Evolutionary conservation across 2,329 filamentous ascomycete species (phyloP).

Genomic region (Pseudogymnoascus sp.): DNA sequence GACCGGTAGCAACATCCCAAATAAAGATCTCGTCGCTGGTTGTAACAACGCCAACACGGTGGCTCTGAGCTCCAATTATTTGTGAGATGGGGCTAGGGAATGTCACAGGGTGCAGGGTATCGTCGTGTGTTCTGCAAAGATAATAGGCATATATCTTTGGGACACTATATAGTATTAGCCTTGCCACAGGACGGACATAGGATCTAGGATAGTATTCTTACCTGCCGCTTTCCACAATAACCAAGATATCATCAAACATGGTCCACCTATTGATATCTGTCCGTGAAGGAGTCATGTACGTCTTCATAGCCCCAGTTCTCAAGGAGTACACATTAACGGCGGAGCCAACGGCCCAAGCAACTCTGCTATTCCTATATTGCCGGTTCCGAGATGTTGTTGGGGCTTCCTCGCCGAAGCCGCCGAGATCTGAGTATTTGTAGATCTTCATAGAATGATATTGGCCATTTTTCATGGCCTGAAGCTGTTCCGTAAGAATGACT

Average conservation of each 20-base stretch:
- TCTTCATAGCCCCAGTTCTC: neutral
- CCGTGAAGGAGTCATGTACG: conserved; percentile 5
- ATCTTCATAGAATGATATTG: conserved; percentile 8
- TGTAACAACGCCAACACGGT: neutral
- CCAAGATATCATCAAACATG: neutral
- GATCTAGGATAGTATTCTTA: neutral
- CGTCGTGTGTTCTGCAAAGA: neutral
- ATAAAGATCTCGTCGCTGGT: neutral
- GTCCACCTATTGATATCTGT: neutral
- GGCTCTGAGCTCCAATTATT: neutral
- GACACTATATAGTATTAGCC: neutral
- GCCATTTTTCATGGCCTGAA: neutral
- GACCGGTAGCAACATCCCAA: neutral
- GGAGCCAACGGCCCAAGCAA: neutral
- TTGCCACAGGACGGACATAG: neutral
- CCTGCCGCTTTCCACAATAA: neutral
- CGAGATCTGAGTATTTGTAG: neutral
- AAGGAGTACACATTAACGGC: neutral
- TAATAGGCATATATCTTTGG: conserved; percentile 1
- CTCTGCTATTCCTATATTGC: conserved; percentile 3
- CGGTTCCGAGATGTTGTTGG: neutral
- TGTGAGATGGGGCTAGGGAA: neutral
- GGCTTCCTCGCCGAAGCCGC: neutral
- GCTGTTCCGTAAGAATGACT: neutral
- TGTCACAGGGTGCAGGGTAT: neutral